A percentile compares a stretch with the other conserved stretches of the same genome.
These are phyloP conservation scores for Epichloe scottii DNA, from an alignment of 2,329 filamentous ascomycete species.

Conservation along the genomic window DNA sequence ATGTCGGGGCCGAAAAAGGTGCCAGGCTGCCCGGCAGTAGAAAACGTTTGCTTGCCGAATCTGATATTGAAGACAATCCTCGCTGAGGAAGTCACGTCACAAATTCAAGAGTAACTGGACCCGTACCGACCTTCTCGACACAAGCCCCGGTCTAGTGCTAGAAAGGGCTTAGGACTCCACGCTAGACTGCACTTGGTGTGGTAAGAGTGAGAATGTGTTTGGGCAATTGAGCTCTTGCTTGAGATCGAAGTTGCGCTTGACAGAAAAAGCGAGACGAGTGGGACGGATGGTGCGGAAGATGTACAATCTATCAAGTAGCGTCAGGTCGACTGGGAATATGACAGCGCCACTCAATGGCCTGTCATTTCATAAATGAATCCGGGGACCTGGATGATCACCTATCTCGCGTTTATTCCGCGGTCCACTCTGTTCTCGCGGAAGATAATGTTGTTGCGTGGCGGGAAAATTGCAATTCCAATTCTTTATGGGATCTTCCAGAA, in stretches of 20 bases:
- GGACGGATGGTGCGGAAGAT: too few species aligned
- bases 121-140: too few species aligned
- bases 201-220: neutral
- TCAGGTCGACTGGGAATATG: neutral
- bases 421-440: neutral
- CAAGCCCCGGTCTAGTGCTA: too few species aligned
- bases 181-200: neutral
- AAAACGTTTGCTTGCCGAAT: too few species aligned
- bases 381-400: too few species aligned
- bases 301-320: neutral
- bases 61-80: too few species aligned
- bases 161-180: neutral
- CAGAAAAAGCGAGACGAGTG: neutral
- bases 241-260: too few species aligned
- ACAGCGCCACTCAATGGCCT: neutral
- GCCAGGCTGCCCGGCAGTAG: too few species aligned
- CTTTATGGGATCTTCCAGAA: slow-evolving; percentile 18
- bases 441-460: neutral
- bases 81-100: too few species aligned
- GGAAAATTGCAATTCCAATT: neutral
- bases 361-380: neutral
- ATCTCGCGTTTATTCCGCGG: neutral
- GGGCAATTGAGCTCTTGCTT: neutral
- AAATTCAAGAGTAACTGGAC: too few species aligned
- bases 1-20: too few species aligned